Conservation (phyloP, 2,329 filamentous ascomycete genomes). For the Cercospora brassicicola region DNA sequence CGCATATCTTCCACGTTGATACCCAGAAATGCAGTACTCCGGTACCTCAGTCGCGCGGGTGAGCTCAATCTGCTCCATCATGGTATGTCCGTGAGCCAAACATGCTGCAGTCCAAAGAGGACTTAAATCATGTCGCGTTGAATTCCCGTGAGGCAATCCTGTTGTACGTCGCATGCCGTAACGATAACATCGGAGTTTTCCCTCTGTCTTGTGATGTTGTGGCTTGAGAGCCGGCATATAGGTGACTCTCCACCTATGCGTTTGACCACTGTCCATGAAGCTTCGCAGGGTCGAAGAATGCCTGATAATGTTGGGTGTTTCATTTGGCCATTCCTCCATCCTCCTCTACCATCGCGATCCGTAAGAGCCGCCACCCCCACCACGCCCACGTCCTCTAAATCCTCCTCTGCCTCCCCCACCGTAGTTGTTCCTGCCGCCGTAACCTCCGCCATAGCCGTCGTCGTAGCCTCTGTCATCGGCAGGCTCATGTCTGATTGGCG, state of each 20-base stretch:
- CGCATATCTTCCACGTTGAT: neutral
- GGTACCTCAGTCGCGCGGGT: neutral
- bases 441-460: slow-evolving; percentile 46
- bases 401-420: slow-evolving; percentile 27
- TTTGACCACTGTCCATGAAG: neutral
- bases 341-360: slow-evolving; percentile 3
- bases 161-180: neutral
- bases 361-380: slow-evolving; percentile 26
- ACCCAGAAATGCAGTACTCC: neutral
- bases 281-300: neutral
- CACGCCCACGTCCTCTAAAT: slow-evolving; percentile 24
- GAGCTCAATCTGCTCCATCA: neutral
- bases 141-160: neutral
- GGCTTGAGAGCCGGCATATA: neutral
- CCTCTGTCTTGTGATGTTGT: neutral
- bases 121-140: neutral
- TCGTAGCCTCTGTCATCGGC: slow-evolving; percentile 45
- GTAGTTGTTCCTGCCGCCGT: slow-evolving; percentile 43
- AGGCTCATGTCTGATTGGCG: slow-evolving; percentile 57
- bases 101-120: neutral
- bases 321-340: neutral
- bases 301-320: neutral
- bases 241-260: neutral
- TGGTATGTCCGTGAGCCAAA: neutral
- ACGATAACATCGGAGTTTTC: neutral